Evolutionary conservation across 2,329 filamentous ascomycete genomes (phyloP).

Genomic region (Paraphoma chrysanthemicola): DNA sequence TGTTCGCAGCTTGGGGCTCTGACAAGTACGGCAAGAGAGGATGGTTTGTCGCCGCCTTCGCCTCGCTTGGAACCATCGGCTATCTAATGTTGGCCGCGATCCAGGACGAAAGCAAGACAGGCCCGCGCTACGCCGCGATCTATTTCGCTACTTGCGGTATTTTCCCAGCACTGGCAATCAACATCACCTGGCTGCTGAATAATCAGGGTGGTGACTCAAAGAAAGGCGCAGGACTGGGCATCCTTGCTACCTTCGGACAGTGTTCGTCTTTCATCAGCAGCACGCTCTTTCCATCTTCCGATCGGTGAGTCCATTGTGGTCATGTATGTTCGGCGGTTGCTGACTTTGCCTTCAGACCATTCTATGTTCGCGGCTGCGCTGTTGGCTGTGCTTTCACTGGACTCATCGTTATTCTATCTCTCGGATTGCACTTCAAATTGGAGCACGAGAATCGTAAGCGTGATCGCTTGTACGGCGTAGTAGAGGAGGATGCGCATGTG

Average conservation of each 20-base stretch:
- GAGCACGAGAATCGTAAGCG: not conserved
- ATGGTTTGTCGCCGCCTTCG: slow-evolving; percentile 38
- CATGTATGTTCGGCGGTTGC: too few species aligned
- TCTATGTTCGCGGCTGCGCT: too few species aligned
- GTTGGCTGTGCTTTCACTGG: too few species aligned
- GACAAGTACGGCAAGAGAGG: slow-evolving; percentile 49
- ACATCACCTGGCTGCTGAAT: slow-evolving; percentile 42
- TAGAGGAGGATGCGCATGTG: not conserved
- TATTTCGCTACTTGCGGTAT: slow-evolving; percentile 48
- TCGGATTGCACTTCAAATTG: too few species aligned
- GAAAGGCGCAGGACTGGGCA: slow-evolving; percentile 30
- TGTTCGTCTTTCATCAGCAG: slow-evolving; percentile 29
- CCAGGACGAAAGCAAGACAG: slow-evolving; percentile 15
- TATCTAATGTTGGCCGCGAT: slow-evolving; percentile 42
- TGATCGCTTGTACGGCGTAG: not conserved
- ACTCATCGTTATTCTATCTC: too few species aligned
- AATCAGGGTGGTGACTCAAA: slow-evolving; percentile 42
- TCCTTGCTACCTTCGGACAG: slow-evolving; percentile 37
- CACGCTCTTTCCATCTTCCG: too few species aligned
- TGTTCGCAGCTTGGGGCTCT: slow-evolving; percentile 40
- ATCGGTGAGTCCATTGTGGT: too few species aligned
- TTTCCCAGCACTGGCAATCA: slow-evolving; percentile 40
- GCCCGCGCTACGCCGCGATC: slow-evolving; percentile 47
- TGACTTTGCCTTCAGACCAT: too few species aligned
- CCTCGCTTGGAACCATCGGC: slow-evolving; percentile 36